Base-by-base conservation (phyloP, 2,329 filamentous ascomycete genomes). In the Pseudogymnoascus sp. region DNA sequence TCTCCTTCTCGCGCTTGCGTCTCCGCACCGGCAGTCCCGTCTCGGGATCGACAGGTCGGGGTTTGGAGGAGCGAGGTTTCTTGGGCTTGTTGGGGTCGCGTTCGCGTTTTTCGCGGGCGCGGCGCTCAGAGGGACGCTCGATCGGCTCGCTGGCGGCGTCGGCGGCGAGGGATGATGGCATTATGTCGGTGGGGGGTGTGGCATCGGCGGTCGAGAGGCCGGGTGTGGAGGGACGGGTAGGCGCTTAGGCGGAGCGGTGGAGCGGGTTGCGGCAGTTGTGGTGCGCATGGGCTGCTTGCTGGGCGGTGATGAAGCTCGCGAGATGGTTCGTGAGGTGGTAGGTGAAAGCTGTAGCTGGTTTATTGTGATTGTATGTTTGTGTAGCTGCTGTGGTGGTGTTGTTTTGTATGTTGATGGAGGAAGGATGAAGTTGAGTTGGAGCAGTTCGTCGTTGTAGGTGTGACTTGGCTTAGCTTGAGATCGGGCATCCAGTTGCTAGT, bases 81-180 rank as follows among this genome's bases (percentile, higher is more conserved):
- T 73, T 69, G 35, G 70, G 69, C 33, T 70, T 69, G 66, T 70
- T 70, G 44, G 71, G 67, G 62, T 72, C 71, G 59, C 67, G 73
- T 56, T 72, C 71, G 11, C 62, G 66, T 64, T 72, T 73, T n/a
- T 67, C 60, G 28, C 69, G 66, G 63, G 72, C 67, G 63, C 69
- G 64, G 59, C 68, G 68, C 65, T 72, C 71, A 21, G 66, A 69
- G 5, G 70, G 63, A 16, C 64, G 65, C 63, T 72, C 67, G 28
- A 70, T 70, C 12, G 63, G 56, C 18, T 69, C 67, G 8, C 40
- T 67, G 23, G 16, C 21, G 35, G 31, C 14, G 33, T 71, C 69
- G 40, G 42, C 42, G 42, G 42, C 42, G 42, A 47, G 10, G 42
- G 42, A 25, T 47, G 42, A 47, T 47, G 42, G 42, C 42, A 47